Base-by-base conservation (phyloP, 495 filamentous ascomycete species). In the Filosporella fistucella region DNA sequence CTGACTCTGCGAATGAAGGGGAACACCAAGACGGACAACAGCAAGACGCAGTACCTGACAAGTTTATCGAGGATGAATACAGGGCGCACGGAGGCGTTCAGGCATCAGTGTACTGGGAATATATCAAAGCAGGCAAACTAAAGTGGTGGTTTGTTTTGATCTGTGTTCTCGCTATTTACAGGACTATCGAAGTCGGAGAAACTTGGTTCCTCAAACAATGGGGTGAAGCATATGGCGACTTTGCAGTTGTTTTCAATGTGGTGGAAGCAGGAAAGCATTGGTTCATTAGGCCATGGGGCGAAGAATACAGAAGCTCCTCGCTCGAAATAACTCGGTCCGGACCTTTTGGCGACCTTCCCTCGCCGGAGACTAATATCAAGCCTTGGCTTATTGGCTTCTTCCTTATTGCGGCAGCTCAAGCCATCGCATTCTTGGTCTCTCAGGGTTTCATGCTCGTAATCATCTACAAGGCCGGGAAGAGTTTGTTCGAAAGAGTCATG, bases 211-310 rank as follows among this genome's bases (percentile, higher is more conserved):
- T 94, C 35, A 91, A 94, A 55, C 74, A 77, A 54, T 94, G 88
- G 88, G 86, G 85, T 37, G 87, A 91, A 62, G 78, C 80, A 5
- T 91, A 91, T 59, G 67, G 71, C n/a, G 32, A 35, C 18, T n/a
- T n/a, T n/a, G n/a, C n/a, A n/a, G 58, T 73, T 16, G 36, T 83
- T 0, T 84, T 77, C 54, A 81, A 87, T 16, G 52, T 81, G 4
- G 55, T 74, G 21, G 69, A 74, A 45, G 64, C 89, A 40, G 76
- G 64, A 21, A 76, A 86, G 55, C 77, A 75, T 12, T 94, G 86
- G 85, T 91, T 89, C 44, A 75, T 94, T 34, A 91, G 93, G 55
- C 74, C 77, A 54, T 94, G 88, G 88, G 86, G 85, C 36, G 87
- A 91, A 62, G 78, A 80, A 5, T 91, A 91, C 58, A n/a, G n/a